These are phyloP conservation scores for Solanum paucissectum DNA, from an alignment of 257 asterid species.

Conservation along the genomic window DNA sequence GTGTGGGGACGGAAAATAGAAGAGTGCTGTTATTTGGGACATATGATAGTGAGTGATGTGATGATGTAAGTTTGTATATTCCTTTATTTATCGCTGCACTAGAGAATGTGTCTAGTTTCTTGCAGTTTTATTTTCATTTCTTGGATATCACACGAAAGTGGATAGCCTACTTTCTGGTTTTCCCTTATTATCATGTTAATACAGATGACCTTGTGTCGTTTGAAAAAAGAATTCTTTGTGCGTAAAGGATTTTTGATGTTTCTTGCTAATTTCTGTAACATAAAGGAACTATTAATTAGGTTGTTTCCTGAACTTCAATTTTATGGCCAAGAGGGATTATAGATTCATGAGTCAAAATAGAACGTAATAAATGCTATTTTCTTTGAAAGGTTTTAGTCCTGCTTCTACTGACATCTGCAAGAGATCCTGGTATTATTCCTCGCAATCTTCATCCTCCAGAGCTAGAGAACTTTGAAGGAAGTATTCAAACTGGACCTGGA, in stretches of 20 bases:
- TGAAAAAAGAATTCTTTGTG: not conserved
- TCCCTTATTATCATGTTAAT: not conserved
- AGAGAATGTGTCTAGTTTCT: not conserved
- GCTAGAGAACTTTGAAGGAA: constrained; percentile 43
- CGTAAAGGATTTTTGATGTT: not conserved
- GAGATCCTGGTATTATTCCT: constrained; percentile 96
- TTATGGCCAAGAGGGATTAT: not conserved
- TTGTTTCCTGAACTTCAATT: not conserved
- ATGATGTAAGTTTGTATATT: not conserved
- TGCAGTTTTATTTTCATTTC: not conserved
- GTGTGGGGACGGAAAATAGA: not conserved
- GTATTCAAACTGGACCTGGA: constrained; percentile 29
- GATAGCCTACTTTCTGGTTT: not conserved
- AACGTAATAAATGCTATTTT: not conserved
- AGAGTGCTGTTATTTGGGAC: not conserved
- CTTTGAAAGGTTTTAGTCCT: constrained; percentile 52
- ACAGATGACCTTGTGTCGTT: not conserved
- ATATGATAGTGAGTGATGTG: not conserved
- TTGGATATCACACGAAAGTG: not conserved
- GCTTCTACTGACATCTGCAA: constrained; percentile 70
- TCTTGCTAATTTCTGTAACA: not conserved
- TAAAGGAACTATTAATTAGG: not conserved
- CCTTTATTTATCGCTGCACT: not conserved
- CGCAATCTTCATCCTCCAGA: constrained; percentile 89
- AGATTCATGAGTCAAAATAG: not conserved